phyloP scores from a whole-genome alignment of 805 yeast genomes.

The Sugiyamaella marilandica region DNA sequence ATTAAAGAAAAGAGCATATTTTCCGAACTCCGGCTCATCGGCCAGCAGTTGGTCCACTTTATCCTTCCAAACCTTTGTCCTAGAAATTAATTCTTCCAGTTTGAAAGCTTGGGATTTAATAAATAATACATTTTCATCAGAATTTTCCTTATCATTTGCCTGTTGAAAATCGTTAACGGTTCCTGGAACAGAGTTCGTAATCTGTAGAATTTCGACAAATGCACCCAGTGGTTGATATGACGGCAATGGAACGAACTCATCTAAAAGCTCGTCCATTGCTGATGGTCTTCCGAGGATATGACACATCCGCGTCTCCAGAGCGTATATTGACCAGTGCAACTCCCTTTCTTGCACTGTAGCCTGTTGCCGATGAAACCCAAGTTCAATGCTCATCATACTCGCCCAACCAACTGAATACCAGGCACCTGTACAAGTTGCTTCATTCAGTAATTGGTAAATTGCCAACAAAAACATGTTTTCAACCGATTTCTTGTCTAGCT shows the following conservation, averaged over 20 bases:
- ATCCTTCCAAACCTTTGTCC: neutral
- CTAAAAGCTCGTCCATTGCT: neutral
- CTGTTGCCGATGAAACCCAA: neutral
- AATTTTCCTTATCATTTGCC: neutral
- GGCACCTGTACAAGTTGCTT: neutral
- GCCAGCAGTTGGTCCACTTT: neutral
- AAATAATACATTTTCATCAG: neutral
- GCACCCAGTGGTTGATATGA: neutral
- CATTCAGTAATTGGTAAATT: neutral
- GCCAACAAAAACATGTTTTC: neutral
- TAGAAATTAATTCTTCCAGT: neutral
- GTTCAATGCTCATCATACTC: neutral
- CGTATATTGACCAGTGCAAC: neutral
- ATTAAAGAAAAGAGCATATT: neutral
- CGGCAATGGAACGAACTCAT: neutral
- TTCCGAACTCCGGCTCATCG: neutral
- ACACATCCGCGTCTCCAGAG: neutral
- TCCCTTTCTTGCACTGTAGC: neutral
- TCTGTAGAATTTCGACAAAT: neutral
- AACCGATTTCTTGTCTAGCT: neutral
- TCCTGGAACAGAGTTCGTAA: neutral
- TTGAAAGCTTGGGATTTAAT: neutral
- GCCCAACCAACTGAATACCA: neutral
- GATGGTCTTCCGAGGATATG: neutral
- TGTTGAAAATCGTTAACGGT: neutral